Evolutionary conservation across 805 yeast species (phyloP).

Genomic region (Wickerhamomyces subpelliculosus): DNA sequence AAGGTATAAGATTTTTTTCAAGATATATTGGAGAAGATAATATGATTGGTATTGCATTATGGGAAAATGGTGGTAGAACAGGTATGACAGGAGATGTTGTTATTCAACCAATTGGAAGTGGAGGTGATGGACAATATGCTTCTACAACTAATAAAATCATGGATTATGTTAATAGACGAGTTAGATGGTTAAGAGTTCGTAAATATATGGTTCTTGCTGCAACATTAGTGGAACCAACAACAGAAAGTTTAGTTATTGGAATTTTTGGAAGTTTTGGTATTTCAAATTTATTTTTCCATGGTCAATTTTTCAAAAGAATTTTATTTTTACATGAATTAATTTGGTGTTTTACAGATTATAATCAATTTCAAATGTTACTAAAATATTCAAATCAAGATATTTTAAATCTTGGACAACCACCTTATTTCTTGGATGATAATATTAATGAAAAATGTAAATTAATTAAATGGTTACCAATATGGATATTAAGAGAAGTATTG

Average conservation of each 20-base stretch:
- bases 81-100: slow-evolving; percentile 76
- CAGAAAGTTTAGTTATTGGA: slow-evolving; percentile 70
- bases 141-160: slow-evolving; percentile 29
- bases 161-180: slow-evolving; percentile 62
- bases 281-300: slow-evolving; percentile 35
- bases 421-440: slow-evolving; percentile 22
- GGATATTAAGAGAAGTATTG: slow-evolving; percentile 64
- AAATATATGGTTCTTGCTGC: slow-evolving; percentile 85
- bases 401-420: slow-evolving; percentile 7
- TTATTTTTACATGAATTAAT: slow-evolving; percentile 45
- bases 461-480: slow-evolving; percentile 30
- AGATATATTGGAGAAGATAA: slow-evolving; percentile 87
- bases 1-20: slow-evolving; percentile 65
- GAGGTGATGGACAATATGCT: slow-evolving; percentile 13
- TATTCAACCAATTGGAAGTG: slow-evolving; percentile 57
- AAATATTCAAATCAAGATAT: slow-evolving; percentile 19
- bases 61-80: slow-evolving; percentile 69
- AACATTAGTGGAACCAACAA: slow-evolving; percentile 78
- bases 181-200: slow-evolving; percentile 81
- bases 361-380: slow-evolving; percentile 45
- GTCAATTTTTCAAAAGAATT: slow-evolving; percentile 27
- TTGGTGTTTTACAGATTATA: slow-evolving; percentile 64
- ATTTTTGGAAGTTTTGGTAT: slow-evolving; percentile 56
- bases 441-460: slow-evolving; percentile 14
- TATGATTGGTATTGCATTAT: slow-evolving; percentile 81